Base-by-base conservation (phyloP, 2,329 filamentous ascomycete genomes). In the Herpotrichia juniperi region DNA sequence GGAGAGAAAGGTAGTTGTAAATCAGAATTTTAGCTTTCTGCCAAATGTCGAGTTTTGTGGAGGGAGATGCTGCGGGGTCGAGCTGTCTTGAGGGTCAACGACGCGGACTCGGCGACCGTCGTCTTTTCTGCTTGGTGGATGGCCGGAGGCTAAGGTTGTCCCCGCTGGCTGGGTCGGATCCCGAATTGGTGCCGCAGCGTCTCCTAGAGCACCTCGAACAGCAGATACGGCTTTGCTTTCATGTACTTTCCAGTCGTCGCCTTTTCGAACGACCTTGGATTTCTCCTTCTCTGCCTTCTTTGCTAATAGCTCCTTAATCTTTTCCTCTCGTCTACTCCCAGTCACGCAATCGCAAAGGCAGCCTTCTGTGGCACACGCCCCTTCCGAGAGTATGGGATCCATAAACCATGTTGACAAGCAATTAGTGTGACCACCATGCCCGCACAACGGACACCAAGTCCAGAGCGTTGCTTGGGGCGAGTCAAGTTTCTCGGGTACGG, bases 331-430 rank as follows among this genome's bases (percentile, higher is more conserved):
- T 21, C 69, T 58, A 4, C 74, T 74, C 11, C 83, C 82, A 2
- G 78, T 76, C 1, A 79, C 79, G 58, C 84, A 87, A 61, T 85
- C 83, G 60, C 85, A 85, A 47, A 81, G 71, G 66, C 85, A 87
- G 16, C 83, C 84, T 42, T 79, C 77, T 7, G 80, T 84, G 2
- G 83, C 79, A 71, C 85, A 87, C 25, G 77, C 78, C 14, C 83
- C 84, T 56, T 81, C 79, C 31, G 77, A 74, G 26, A 76, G 57
- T 12, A 42, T 67, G 17, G 76, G 58, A 46, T 81, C 77, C 16
- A 72, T 71, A 48, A 85, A 80, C 84, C 84, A 87, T 12, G 77
- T 76, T 7, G 74, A 76, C 25, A 86, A 75, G 64, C 85, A 88
- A 44, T 78, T 78, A 5, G 79, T 72, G 62, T 88, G 85, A 2